Evolutionary conservation across 305 asterid genomes (phyloP), one percentile per base, ranked within the genome.

Genomic region (Fraxinus greggii): DNA sequence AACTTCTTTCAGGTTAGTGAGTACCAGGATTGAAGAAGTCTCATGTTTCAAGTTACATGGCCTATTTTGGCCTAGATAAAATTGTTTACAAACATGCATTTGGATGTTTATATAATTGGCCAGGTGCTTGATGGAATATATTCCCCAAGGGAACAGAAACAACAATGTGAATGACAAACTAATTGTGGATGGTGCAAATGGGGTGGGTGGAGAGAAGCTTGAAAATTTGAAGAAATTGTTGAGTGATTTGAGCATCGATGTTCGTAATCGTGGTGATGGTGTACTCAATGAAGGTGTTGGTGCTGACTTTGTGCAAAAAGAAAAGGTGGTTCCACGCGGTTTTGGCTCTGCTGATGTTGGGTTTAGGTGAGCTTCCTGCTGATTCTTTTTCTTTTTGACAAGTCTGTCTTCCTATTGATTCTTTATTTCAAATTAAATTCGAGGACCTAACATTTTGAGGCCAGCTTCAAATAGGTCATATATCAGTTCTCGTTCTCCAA

Each of bases 291-390:
- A 95, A 80, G 93, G 97, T 29, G 99, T 91, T 83, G 99, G 98
- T 82, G 98, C 97, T 82, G 99, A 95, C 84, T 95, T 83, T 87
- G 99, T 95, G 86, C 97, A 93, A 90, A 95, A 95, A 92, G 98
- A 92, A 86, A 95, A 94, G 90, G 86, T 90, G 75, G 90, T 86
- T 82, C 98, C 99, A 1, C 97, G 97, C 10, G 86, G 90, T 59
- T 93, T 93, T 87, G 90, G 92, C 85, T 84, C 89, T 81, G 80
- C 89, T 77, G 97, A 95, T 84, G 83, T 82, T 80, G 93, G 95
- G 54, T 40, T 86, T 63, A 93, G 98, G 99, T 95, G 85, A 85
- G 83, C 73, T 81, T 84, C 79, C 78, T 83, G 80, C 70, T 51
- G 42, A 74, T 63, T 78, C 59, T 72, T 67, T 31, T 38, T 28